Base-by-base conservation (phyloP, 495 filamentous ascomycete genomes). In the Annulohypoxylon moriforme region DNA sequence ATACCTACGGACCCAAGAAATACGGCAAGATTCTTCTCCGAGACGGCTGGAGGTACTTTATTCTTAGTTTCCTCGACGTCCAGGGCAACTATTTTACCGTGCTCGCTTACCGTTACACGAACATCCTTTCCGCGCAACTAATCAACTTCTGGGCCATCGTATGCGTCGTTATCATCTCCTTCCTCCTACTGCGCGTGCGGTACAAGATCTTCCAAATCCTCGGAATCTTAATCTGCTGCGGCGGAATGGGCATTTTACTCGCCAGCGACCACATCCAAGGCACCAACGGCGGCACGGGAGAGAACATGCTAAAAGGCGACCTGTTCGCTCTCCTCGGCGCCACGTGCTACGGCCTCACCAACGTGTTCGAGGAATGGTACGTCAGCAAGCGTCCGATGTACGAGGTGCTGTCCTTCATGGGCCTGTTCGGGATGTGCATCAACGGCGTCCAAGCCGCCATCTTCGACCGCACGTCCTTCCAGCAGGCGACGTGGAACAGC, bases 81-180 rank as follows among this genome's bases (percentile, higher is more conserved):
- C 88, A 97, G 82, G 96, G 96, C 46, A 99, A 99, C 81, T 99
- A 97, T 85, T 98, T 98, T 80, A 91, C 92, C 69, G 96, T 99
- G 49, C 87, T 98, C 24, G 96, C 94, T 40, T 98, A 97, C 84
- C 87, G 92, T 27, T 96, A 97, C 81, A 96, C 94, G 53, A 96
- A 90, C 75, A 91, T 94, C 78, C 88, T 96, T 31, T 96, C 92
- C 58, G 94, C 93, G 8, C 94, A 98, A 82, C 86, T 99, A 33
- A 94, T 99, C 81, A 97, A 97, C 85, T 98, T 99, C 87, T 99
- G 96, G 95, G 91, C 94, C 71, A 99, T 99, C 67, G 93, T 95
- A 18, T 89, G 96, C 63, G 96, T 99, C 27, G 94, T 98, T 25
- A 77, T 91, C 67, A 80, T 98, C 73, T 97, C 94, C 8, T 92